These are phyloP conservation scores for Chlorella sp. DNA, from an alignment of 139 green algal species.

Conservation along the genomic window DNA sequence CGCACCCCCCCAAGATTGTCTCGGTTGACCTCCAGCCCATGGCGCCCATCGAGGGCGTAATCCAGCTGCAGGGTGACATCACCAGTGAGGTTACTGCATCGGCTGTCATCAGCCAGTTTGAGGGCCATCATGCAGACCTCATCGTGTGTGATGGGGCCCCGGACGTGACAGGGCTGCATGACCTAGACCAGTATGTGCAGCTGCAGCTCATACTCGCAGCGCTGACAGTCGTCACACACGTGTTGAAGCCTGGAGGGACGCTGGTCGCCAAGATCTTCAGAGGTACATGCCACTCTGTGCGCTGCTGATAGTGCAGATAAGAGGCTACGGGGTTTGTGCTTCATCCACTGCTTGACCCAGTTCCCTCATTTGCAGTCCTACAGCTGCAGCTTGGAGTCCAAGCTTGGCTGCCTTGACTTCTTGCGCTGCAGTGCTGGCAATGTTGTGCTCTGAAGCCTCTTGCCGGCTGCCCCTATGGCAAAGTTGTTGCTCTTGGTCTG, in stretches of 20 bases:
- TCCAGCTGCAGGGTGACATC: slow-evolving; percentile 93
- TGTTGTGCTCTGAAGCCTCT: no score
- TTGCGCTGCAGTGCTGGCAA: no score
- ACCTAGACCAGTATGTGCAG: slow-evolving; percentile 83
- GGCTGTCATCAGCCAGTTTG: slow-evolving; percentile 88
- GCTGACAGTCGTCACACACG: slow-evolving; percentile 73
- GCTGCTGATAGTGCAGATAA: no score
- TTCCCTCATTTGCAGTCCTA: no score
- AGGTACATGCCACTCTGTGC: no score
- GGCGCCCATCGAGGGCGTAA: slow-evolving; percentile 94
- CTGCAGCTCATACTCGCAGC: slow-evolving; percentile 83
- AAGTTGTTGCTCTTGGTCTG: no score
- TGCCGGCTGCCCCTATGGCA: no score
- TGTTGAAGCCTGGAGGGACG: slow-evolving; percentile 76
- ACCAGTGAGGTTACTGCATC: slow-evolving; percentile 53
- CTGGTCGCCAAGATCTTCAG: slow-evolving; percentile 95
- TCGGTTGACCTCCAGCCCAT: slow-evolving; percentile 98
- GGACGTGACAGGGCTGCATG: slow-evolving; percentile 98
- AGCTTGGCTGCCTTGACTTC: no score
- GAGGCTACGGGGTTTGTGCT: no score
- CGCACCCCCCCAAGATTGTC: slow-evolving; percentile 80
- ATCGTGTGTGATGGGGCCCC: slow-evolving; percentile 96
- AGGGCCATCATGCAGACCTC: slow-evolving; percentile 84
- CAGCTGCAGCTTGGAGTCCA: no score
- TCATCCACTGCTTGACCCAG: no score